Evolutionary conservation across 805 yeast genomes (phyloP), one percentile per base, ranked within the genome.

Genomic region (Kluyveromyces lactis): DNA sequence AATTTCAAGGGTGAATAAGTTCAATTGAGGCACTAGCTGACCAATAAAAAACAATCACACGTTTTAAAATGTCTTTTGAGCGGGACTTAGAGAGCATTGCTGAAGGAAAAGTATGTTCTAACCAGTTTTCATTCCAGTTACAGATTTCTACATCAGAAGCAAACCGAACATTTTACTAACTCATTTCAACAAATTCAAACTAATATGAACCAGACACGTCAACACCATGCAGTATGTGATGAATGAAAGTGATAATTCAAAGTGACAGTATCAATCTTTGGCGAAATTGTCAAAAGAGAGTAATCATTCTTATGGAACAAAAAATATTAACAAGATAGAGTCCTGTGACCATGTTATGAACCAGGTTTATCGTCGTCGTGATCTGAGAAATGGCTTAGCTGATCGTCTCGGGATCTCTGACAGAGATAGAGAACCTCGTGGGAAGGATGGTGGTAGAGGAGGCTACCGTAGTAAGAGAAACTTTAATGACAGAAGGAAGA

Each of bases 351-450:
- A 15, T 27, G 30, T 21, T 6, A 7, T 27, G 11, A 27, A 5
- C 8, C 34, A 52, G 57, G 51, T 43, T 37, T 58, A 58, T 41
- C 62, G 62, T 45, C 55, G 59, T 33, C 53, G 64, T 39, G 63
- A 59, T 43, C 42, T 56, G 34, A 55, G 64, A 44, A 55, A 56
- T 36, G 47, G 53, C 31, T 40, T 57, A 19, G 60, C 51, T 5
- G 43, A 49, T 12, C 45, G 59, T 33, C 42, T 58, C 12, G 58
- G 56, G 13, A 42, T 44, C 5, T 15, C 39, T 11, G 42, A 30
- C 4, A 32, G 24, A 19, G 24, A 40, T 13, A 33, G 39, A 33
- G 45, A 39, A 7, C 45, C 46, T 4, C 18, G 32, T 4, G 24
- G 12, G 8, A 18, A 21, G 7, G 33, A 28, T 11, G 17, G 27